Conservation (phyloP, 2,329 filamentous ascomycete genomes). For the Ambrosiella xylebori region DNA sequence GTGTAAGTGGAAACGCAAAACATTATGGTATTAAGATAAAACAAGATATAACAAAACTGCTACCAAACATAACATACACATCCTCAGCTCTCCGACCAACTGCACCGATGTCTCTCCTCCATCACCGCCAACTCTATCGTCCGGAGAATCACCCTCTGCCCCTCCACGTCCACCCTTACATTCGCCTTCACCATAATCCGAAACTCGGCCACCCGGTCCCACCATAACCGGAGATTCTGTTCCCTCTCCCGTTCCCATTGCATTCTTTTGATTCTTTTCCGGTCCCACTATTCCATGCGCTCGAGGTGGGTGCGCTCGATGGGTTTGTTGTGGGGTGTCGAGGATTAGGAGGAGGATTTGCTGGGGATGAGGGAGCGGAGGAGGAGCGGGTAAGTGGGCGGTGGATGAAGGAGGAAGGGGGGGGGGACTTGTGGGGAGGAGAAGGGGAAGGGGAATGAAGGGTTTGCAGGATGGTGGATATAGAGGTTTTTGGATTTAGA, state of each 20-base stretch:
- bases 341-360: neutral
- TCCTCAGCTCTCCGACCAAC: neutral
- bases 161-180: neutral
- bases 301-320: neutral
- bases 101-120: neutral
- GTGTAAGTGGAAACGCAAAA: no score
- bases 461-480: neutral
- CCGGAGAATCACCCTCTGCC: constrained; percentile 3
- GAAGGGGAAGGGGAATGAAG: neutral
- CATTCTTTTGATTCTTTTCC: neutral
- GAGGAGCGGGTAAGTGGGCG: neutral
- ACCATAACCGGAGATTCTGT: neutral
- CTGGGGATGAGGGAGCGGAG: neutral
- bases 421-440: neutral
- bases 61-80: neutral
- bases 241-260: neutral
- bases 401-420: no score
- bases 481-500: neutral
- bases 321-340: neutral
- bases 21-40: neutral
- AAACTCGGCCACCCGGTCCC: constrained; percentile 8
- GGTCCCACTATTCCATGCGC: neutral
- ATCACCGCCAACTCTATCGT: constrained; percentile 6
- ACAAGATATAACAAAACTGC: neutral
- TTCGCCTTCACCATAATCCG: neutral